These are phyloP conservation scores for Zygotorulaspora florentina DNA, from an alignment of 805 yeast species.

Conservation along the genomic window DNA sequence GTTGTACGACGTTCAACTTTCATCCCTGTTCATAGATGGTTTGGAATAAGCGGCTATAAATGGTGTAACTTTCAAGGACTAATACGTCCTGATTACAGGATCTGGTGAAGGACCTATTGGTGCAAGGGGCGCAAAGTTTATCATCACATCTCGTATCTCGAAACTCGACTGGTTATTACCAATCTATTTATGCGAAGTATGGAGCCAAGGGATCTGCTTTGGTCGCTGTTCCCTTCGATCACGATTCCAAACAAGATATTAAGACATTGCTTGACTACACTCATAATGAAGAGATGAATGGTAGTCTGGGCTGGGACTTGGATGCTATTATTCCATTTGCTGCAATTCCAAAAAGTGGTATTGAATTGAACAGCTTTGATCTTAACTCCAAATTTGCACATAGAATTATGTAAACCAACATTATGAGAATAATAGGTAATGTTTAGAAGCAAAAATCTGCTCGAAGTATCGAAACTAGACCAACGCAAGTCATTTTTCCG, in stretches of 20 bases:
- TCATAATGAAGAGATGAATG: constrained; percentile 75
- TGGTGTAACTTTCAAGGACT: constrained; percentile 85
- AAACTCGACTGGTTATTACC: constrained; percentile 94
- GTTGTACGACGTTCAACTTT: constrained; percentile 75
- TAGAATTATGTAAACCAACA: constrained; percentile 95
- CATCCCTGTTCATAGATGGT: constrained; percentile 79
- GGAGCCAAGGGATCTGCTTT: constrained; percentile 92
- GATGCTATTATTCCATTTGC: constrained; percentile 97
- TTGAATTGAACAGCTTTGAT: constrained; percentile 86
- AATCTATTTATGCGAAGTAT: constrained; percentile 82
- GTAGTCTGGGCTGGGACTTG: constrained; percentile 96
- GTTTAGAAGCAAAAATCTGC: constrained; percentile 79
- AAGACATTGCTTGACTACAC: constrained; percentile 79
- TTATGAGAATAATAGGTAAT: constrained; percentile 86
- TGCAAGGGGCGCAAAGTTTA: constrained; percentile 98
- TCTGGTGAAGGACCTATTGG: constrained; percentile 99
- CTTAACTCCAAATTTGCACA: constrained; percentile 97
- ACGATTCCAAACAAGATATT: constrained; percentile 93
- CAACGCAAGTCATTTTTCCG: constrained; percentile 96
- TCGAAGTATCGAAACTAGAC: constrained; percentile 83
- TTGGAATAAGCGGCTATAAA: constrained; percentile 91
- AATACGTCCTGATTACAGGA: constrained; percentile 90
- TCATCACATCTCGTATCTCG: constrained; percentile 93
- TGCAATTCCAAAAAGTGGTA: constrained; percentile 98
- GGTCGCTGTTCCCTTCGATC: constrained; percentile 97